Conservation (phyloP, 2,329 filamentous ascomycete genomes). For the Fusarium domesticum region DNA sequence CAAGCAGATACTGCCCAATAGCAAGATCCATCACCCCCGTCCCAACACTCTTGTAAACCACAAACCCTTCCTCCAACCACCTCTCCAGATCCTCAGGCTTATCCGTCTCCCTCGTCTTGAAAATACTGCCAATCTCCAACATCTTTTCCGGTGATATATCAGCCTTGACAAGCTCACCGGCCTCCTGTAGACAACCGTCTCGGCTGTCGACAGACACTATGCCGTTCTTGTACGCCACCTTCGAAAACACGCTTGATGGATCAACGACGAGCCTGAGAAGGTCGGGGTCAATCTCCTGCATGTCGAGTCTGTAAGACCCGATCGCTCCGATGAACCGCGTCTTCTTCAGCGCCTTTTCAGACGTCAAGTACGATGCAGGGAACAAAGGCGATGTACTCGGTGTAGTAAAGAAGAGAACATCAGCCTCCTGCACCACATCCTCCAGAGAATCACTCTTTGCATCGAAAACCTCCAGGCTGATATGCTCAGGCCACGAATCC, state of each 20-base stretch:
- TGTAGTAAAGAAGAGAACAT: constrained; percentile 34
- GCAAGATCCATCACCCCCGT: constrained; percentile 67
- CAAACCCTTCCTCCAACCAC: constrained; percentile 61
- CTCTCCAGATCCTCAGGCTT: constrained; percentile 40
- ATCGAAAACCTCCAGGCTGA: constrained; percentile 15
- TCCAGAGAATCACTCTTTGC: constrained; percentile 14
- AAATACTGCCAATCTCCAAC: constrained; percentile 51
- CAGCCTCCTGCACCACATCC: constrained; percentile 17
- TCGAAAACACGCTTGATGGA: constrained; percentile 5
- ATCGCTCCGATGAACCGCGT: constrained; percentile 31
- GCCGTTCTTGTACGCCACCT: constrained; percentile 7
- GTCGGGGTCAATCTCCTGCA: constrained; percentile 34
- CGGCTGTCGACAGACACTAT: constrained; percentile 28
- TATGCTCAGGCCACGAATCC: constrained; percentile 16
- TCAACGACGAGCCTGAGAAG: constrained; percentile 24
- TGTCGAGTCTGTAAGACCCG: constrained; percentile 33
- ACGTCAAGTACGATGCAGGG: constrained; percentile 20
- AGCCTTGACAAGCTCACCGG: constrained; percentile 33
- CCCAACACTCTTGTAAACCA: constrained; percentile 69
- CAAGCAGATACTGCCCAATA: constrained; percentile 56
- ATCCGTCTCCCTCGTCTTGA: constrained; percentile 30
- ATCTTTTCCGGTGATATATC: constrained; percentile 21
- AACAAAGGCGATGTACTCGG: constrained; percentile 32
- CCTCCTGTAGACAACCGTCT: constrained; percentile 31
- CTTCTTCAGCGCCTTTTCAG: constrained; percentile 21